A percentile compares a stretch with the other conserved stretches of the same genome.
Evolutionary conservation across 768 basidiomycete species (phyloP).

Genomic region (Lactarius psammicola): DNA sequence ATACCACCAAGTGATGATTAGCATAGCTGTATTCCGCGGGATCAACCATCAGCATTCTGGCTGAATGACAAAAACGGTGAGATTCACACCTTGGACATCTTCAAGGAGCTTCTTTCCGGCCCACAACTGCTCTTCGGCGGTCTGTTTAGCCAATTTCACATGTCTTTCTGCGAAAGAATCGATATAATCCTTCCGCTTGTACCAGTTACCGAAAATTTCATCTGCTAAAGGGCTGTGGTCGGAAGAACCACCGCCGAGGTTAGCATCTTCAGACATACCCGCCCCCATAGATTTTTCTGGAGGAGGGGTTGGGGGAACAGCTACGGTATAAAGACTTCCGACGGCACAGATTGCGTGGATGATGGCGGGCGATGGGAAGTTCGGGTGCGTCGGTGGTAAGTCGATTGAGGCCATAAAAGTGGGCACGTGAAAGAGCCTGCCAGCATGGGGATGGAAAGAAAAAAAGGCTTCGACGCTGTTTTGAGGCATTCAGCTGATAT

Average conservation of each 20-base stretch:
- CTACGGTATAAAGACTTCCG: slow-evolving; percentile 72
- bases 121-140: slow-evolving; percentile 23
- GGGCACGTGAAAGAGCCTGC: slow-evolving; percentile 63
- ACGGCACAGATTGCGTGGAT: slow-evolving; percentile 88
- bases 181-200: slow-evolving; percentile 22
- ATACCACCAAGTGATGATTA: slow-evolving; percentile 70
- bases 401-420: slow-evolving; percentile 64
- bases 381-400: slow-evolving; percentile 63
- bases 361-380: slow-evolving; percentile 68
- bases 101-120: slow-evolving; percentile 24
- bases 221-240: slow-evolving; percentile 21
- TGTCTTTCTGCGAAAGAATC: slow-evolving; percentile 31
- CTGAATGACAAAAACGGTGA: not conserved
- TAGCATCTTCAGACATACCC: slow-evolving; percentile 26
- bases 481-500: slow-evolving; percentile 3
- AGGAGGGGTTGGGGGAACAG: slow-evolving; percentile 55
- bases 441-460: slow-evolving; percentile 69
- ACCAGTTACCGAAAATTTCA: slow-evolving; percentile 30
- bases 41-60: not conserved
- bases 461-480: slow-evolving; percentile 77
- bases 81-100: slow-evolving; percentile 23
- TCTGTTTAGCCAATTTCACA: slow-evolving; percentile 23
- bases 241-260: not conserved
- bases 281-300: slow-evolving; percentile 45
- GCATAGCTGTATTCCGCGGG: slow-evolving; percentile 47